A percentile compares a stretch with the other conserved stretches of the same genome.
Conservation (phyloP, 495 filamentous ascomycete genomes). For the Neurospora intermedia region DNA sequence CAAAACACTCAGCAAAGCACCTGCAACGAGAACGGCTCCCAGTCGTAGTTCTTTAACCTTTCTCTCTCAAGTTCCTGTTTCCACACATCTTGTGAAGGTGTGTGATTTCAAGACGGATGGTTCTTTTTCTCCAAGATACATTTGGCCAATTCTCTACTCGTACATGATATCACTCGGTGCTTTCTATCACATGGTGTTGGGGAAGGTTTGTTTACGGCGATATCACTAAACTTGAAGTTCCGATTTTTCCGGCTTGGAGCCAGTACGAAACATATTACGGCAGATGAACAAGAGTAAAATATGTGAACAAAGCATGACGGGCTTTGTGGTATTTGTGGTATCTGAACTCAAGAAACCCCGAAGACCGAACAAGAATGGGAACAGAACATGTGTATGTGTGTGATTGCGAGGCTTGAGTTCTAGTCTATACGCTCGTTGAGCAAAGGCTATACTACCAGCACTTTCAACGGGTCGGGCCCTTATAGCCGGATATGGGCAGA, state of each 20-base stretch:
- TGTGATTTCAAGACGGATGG: neutral
- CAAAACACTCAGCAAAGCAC: neutral
- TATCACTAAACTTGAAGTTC: neutral
- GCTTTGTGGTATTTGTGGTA: no score
- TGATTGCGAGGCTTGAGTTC: constrained; percentile 7
- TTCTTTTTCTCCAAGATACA: neutral
- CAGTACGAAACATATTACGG: neutral
- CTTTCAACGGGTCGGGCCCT: neutral
- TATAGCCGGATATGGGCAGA: neutral
- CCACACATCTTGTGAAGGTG: neutral
- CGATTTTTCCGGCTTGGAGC: neutral
- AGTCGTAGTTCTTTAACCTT: neutral
- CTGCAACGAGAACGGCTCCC: neutral
- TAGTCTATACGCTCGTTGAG: constrained; percentile 26
- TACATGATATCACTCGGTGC: neutral
- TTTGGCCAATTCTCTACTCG: neutral
- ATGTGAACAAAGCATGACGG: no score
- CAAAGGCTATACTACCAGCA: no score
- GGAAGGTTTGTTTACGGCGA: neutral
- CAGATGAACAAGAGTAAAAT: neutral
- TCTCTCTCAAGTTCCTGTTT: neutral
- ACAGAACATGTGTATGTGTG: constrained; percentile 13
- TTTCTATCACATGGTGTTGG: neutral
- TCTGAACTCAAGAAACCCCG: no score
- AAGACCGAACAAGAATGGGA: neutral